phyloP scores from a whole-genome alignment of 805 yeast species.

The Cyberlindnera maritima region DNA sequence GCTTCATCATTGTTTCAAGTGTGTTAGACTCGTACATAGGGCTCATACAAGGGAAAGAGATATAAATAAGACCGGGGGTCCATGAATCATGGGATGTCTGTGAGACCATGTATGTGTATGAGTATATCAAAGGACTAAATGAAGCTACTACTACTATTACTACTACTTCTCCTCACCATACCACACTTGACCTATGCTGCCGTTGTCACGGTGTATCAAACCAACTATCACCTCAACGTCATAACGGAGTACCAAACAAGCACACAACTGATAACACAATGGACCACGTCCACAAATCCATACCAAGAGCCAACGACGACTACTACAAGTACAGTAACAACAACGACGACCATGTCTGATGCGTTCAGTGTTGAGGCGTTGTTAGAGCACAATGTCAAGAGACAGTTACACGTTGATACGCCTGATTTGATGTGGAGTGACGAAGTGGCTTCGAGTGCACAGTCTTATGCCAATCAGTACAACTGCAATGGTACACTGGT shows the following conservation, averaged over 20 bases:
- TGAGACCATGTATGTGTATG: too few relatives aligned
- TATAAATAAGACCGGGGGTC: too few relatives aligned
- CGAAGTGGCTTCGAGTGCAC: conserved; percentile 53
- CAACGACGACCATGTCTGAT: conserved; percentile 15
- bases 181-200: background rate
- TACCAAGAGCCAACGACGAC: conserved; percentile 21
- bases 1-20: conserved; percentile 3
- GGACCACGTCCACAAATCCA: conserved; percentile 7
- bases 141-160: too few relatives aligned
- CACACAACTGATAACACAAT: conserved; percentile 8
- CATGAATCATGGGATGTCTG: too few relatives aligned
- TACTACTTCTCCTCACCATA: background rate
- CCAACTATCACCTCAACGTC: conserved; percentile 4
- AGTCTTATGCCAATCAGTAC: conserved; percentile 51
- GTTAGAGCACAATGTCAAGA: conserved; percentile 50
- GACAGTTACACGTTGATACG: conserved; percentile 50
- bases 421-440: conserved; percentile 53
- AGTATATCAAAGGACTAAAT: too few relatives aligned
- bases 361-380: conserved; percentile 9
- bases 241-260: conserved; percentile 4
- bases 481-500: conserved; percentile 53
- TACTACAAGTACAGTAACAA: conserved; percentile 13
- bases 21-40: too few relatives aligned
- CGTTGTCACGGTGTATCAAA: conserved; percentile 8
- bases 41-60: too few relatives aligned